phyloP scores from a whole-genome alignment of 2,329 filamentous ascomycete genomes.

The Fusarium nurragi region DNA sequence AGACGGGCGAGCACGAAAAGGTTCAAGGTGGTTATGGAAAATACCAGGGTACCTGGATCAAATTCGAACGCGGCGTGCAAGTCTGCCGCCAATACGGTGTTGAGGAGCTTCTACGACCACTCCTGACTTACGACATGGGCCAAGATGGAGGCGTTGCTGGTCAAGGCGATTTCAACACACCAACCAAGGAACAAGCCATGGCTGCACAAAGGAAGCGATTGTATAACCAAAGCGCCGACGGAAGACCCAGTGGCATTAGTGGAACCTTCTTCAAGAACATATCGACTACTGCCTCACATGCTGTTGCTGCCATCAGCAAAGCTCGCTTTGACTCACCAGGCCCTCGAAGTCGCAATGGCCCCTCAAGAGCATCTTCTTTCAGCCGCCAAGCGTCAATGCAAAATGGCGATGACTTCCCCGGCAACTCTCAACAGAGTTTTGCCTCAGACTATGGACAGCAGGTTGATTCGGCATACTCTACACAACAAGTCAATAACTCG shows the following conservation, averaged over 20 bases:
- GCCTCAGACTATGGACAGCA: slow-evolving; percentile 79
- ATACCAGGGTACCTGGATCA: slow-evolving; percentile 99
- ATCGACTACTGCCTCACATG: slow-evolving; percentile 89
- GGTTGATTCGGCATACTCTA: slow-evolving; percentile 75
- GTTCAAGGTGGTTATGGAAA: slow-evolving; percentile 98
- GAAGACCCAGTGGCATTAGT: slow-evolving; percentile 71
- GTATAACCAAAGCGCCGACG: slow-evolving; percentile 77
- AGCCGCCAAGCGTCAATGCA: slow-evolving; percentile 77
- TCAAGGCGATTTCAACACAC: slow-evolving; percentile 84
- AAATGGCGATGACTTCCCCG: slow-evolving; percentile 72
- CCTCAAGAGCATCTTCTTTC: slow-evolving; percentile 73
- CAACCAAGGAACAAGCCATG: slow-evolving; percentile 99
- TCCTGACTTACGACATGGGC: slow-evolving; percentile 83
- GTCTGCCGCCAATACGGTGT: slow-evolving; percentile 86
- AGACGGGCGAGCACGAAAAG: slow-evolving; percentile 96
- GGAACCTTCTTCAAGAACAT: slow-evolving; percentile 99
- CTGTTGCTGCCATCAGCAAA: slow-evolving; percentile 96
- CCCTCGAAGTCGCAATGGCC: slow-evolving; percentile 71
- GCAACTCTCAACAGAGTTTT: slow-evolving; percentile 86
- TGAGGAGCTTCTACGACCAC: slow-evolving; percentile 77
- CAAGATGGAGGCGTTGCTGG: slow-evolving; percentile 77
- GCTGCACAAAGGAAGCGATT: slow-evolving; percentile 91
- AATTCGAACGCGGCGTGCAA: slow-evolving; percentile 88
- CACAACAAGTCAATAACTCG: slow-evolving; percentile 59
- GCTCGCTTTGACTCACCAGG: slow-evolving; percentile 90